phyloP scores from a whole-genome alignment of 257 asterid genomes.

The Lavandula angustifolia region DNA sequence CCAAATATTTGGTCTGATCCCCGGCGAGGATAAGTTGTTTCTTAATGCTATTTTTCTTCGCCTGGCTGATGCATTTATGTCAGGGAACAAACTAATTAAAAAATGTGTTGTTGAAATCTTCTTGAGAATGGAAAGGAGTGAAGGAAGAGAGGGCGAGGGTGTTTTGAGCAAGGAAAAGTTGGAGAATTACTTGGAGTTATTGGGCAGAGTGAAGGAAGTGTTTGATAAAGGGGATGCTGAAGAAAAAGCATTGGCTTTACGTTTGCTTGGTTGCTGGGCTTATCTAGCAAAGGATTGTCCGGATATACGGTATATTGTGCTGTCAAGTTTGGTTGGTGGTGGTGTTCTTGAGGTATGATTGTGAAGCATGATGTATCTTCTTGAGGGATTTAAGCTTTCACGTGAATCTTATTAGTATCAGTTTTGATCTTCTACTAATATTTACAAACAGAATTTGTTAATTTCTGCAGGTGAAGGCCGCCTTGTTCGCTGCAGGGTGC shows the following conservation, averaged over 20 bases:
- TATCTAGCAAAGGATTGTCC: slow-evolving; percentile 55
- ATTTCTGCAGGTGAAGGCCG: slow-evolving; percentile 69
- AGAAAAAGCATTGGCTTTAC: slow-evolving; percentile 64
- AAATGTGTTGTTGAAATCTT: slow-evolving; percentile 55
- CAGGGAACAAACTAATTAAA: slow-evolving; percentile 55
- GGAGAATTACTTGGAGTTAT: slow-evolving; percentile 64
- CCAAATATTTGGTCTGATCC: slow-evolving; percentile 64
- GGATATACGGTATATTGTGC: slow-evolving; percentile 58
- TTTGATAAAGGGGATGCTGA: slow-evolving; percentile 72
- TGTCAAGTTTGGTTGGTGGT: slow-evolving; percentile 64
- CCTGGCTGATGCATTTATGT: slow-evolving; percentile 71
- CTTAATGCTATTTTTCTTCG: slow-evolving; percentile 70
- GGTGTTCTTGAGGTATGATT: slow-evolving; percentile 56
- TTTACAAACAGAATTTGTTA: background rate
- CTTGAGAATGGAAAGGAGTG: slow-evolving; percentile 40
- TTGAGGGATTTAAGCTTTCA: slow-evolving; percentile 21
- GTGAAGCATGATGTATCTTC: background rate
- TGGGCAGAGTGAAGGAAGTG: slow-evolving; percentile 75
- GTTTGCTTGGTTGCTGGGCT: slow-evolving; percentile 85
- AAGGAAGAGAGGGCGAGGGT: slow-evolving; percentile 37
- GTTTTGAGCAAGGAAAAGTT: slow-evolving; percentile 52
- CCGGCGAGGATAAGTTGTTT: slow-evolving; percentile 80
- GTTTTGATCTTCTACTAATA: background rate
- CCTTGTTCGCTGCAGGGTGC: slow-evolving; percentile 81
- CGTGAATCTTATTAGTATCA: background rate